These are phyloP conservation scores for Pascua sp. DNA, from an alignment of 1,284 basidiomycete genomes.

Conservation along the genomic window DNA sequence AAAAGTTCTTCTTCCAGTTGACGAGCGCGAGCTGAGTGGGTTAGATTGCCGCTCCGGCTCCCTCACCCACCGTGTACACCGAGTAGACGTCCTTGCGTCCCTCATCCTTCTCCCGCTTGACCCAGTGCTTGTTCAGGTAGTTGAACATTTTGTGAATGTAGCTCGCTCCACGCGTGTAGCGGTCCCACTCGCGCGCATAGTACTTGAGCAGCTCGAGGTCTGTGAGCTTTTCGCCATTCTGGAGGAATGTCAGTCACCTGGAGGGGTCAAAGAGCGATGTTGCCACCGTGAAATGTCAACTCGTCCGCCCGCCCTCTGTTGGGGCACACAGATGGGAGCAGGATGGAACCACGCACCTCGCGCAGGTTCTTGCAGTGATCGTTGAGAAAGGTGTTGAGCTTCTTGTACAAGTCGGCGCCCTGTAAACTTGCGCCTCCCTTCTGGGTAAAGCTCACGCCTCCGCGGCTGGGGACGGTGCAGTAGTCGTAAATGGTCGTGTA, in stretches of 20 bases:
- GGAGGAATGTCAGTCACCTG: slow-evolving; percentile 6
- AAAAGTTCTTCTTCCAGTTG: slow-evolving; percentile 92
- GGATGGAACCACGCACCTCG: slow-evolving; percentile 56
- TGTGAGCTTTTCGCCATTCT: slow-evolving; percentile 75
- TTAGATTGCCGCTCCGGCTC: not conserved
- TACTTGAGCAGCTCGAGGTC: slow-evolving; percentile 86
- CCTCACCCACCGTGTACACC: slow-evolving; percentile 80
- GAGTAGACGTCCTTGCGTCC: slow-evolving; percentile 92
- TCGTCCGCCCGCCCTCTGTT: slow-evolving; percentile 11
- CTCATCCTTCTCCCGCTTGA: slow-evolving; percentile 96
- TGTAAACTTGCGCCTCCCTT: slow-evolving; percentile 88
- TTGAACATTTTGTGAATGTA: slow-evolving; percentile 95
- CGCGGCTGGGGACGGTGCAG: slow-evolving; percentile 59
- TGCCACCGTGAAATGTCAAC: not conserved
- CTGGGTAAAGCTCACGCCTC: slow-evolving; percentile 20
- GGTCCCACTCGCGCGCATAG: slow-evolving; percentile 91
- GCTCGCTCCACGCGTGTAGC: slow-evolving; percentile 93
- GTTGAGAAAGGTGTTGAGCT: slow-evolving; percentile 79
- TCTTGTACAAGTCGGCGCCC: slow-evolving; percentile 90
- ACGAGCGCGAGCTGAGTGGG: slow-evolving; percentile 75
- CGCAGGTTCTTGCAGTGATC: slow-evolving; percentile 67
- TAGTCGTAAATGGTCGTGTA: slow-evolving; percentile 97
- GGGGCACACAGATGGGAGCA: no score
- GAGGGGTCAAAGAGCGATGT: not conserved
- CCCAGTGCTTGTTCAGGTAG: slow-evolving; percentile 98